Evolutionary conservation across 2,329 filamentous ascomycete species (phyloP).

Genomic region (Parascedosporium putredinis): DNA sequence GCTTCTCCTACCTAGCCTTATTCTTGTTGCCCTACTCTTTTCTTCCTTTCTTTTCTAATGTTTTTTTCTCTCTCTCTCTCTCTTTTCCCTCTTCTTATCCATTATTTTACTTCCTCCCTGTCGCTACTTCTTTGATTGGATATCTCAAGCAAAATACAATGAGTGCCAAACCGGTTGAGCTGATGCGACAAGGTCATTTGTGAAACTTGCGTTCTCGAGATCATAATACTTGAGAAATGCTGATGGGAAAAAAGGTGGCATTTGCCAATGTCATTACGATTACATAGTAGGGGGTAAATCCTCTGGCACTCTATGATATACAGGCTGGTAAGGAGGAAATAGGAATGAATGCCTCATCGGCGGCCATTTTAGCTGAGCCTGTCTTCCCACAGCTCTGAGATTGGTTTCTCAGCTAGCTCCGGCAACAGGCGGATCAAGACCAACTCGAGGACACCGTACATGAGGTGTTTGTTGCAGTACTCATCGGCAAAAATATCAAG

Average conservation of each 20-base stretch:
- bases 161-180: not conserved
- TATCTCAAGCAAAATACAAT: not conserved
- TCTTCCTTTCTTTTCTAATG: not conserved
- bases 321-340: not conserved
- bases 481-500: constrained; percentile 68
- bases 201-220: too few species aligned
- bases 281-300: too few species aligned
- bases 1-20: not conserved
- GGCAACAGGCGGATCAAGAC: constrained; percentile 74
- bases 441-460: constrained; percentile 74
- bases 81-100: not conserved
- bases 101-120: too few species aligned
- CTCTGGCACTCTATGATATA: too few species aligned
- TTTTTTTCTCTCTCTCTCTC: not conserved
- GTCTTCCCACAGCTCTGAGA: constrained; percentile 64
- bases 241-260: too few species aligned
- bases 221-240: too few species aligned
- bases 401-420: constrained; percentile 64
- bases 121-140: not conserved
- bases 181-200: too few species aligned
- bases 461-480: constrained; percentile 87
- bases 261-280: too few species aligned
- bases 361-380: constrained; percentile 34
- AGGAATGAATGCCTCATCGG: not conserved
- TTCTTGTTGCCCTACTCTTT: constrained; percentile 1